phyloP scores from a whole-genome alignment of 1,139 yeast genomes.

The Taiozyma sp. region DNA sequence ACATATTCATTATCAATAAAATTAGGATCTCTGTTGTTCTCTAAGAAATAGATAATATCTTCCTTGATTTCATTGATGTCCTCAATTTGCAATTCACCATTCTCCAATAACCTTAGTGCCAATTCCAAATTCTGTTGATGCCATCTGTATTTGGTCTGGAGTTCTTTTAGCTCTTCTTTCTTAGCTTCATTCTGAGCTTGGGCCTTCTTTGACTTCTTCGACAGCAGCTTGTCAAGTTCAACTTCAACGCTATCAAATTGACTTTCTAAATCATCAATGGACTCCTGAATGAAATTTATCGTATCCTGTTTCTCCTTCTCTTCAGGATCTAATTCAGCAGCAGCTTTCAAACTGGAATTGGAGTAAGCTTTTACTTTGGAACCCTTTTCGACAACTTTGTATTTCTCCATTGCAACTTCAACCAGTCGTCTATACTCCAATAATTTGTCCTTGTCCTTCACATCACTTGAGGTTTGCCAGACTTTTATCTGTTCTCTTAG shows the following conservation, averaged over 20 bases:
- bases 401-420: constrained; percentile 79
- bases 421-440: constrained; percentile 61
- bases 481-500: constrained; percentile 74
- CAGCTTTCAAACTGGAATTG: constrained; percentile 47
- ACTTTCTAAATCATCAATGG: constrained; percentile 58
- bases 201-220: constrained; percentile 47
- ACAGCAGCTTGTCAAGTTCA: constrained; percentile 46
- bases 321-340: constrained; percentile 56
- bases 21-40: constrained; percentile 67
- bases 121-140: constrained; percentile 65
- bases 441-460: constrained; percentile 62
- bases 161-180: constrained; percentile 40
- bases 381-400: constrained; percentile 72
- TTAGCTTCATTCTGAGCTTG: constrained; percentile 48
- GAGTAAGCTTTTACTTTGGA: constrained; percentile 75
- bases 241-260: constrained; percentile 61
- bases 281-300: constrained; percentile 51
- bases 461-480: constrained; percentile 71
- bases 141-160: constrained; percentile 41
- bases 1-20: constrained; percentile 75
- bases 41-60: constrained; percentile 67
- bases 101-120: constrained; percentile 58
- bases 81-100: constrained; percentile 58
- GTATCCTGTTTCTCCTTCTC: constrained; percentile 57
- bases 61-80: constrained; percentile 60